Evolutionary conservation across 1,139 yeast genomes (phyloP).

Genomic region (Taiozyma sp.): DNA sequence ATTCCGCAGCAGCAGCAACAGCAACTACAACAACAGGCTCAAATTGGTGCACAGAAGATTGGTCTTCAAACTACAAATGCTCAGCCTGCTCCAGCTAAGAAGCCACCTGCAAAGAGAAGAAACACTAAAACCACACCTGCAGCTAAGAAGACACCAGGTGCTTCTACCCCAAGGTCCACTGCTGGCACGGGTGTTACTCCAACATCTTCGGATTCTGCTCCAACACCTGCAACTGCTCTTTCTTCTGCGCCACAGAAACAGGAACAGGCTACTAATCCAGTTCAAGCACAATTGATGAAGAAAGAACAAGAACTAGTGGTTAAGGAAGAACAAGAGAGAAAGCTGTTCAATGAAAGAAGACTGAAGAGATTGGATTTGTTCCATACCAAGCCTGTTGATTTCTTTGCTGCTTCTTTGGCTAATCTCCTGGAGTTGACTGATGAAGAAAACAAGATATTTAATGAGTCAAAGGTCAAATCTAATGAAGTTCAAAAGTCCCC

Average conservation of each 20-base stretch:
- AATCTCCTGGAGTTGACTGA: conserved; percentile 21
- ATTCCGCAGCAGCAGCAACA: conserved; percentile 13
- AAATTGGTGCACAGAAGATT: conserved; percentile 5
- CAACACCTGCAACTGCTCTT: conserved; percentile 5
- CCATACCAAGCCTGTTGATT: conserved; percentile 16
- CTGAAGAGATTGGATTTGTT: conserved; percentile 19
- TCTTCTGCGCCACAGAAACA: conserved; percentile 11
- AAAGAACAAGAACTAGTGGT: conserved; percentile 20
- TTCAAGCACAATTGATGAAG: conserved; percentile 17
- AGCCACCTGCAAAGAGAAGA: conserved; percentile 19
- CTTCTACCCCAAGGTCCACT: conserved; percentile 13
- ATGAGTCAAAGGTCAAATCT: conserved; percentile 12
- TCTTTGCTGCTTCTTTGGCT: conserved; percentile 23
- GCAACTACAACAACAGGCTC: background rate
- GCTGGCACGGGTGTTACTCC: conserved; percentile 2
- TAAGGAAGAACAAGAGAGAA: conserved; percentile 15
- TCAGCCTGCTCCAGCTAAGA: conserved; percentile 18
- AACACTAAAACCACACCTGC: conserved; percentile 10
- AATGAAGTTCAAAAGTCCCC: conserved; percentile 14
- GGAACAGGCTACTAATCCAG: conserved; percentile 3
- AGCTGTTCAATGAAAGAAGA: conserved; percentile 15
- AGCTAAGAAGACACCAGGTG: conserved; percentile 10
- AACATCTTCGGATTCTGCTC: conserved; percentile 10
- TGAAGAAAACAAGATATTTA: conserved; percentile 20
- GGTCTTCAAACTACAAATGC: conserved; percentile 15